Conservation (phyloP, 108 stramenopile species). For the Cyclotella kingstonii region DNA sequence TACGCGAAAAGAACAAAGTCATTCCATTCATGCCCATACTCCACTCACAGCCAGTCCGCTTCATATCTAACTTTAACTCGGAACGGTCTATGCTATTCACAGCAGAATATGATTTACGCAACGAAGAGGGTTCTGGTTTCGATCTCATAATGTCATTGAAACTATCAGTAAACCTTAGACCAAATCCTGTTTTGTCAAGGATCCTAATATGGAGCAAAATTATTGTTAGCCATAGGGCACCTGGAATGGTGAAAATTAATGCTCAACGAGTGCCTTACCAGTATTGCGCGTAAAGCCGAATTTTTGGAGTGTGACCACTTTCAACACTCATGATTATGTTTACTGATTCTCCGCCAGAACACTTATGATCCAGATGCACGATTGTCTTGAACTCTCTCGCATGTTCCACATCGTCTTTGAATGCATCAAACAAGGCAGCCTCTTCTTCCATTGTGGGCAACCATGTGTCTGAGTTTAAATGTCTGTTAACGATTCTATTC, state of each 20-base stretch:
- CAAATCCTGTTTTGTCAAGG: conserved; percentile 73
- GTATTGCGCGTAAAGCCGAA: conserved; percentile 73
- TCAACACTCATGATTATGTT: conserved; percentile 70
- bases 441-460: conserved; percentile 60
- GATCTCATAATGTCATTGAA: conserved; percentile 59
- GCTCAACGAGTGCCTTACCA: conserved; percentile 37
- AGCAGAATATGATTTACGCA: conserved; percentile 53
- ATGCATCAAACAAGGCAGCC: conserved; percentile 45
- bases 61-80: conserved; percentile 40
- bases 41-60: conserved; percentile 66
- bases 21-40: conserved; percentile 73
- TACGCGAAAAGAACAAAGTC: conserved; percentile 59
- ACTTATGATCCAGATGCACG: conserved; percentile 55
- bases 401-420: conserved; percentile 48
- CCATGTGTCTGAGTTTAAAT: conserved; percentile 56
- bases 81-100: conserved; percentile 27
- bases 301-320: conserved; percentile 58
- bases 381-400: conserved; percentile 63
- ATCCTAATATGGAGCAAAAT: too few species aligned
- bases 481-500: conserved; percentile 72
- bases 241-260: too few species aligned
- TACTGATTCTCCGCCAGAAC: conserved; percentile 52
- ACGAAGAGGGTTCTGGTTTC: conserved; percentile 52
- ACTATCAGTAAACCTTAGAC: conserved; percentile 68
- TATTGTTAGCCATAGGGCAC: too few species aligned